Evolutionary conservation across 495 filamentous ascomycete genomes (phyloP).

Genomic region (Xylaria acuta): DNA sequence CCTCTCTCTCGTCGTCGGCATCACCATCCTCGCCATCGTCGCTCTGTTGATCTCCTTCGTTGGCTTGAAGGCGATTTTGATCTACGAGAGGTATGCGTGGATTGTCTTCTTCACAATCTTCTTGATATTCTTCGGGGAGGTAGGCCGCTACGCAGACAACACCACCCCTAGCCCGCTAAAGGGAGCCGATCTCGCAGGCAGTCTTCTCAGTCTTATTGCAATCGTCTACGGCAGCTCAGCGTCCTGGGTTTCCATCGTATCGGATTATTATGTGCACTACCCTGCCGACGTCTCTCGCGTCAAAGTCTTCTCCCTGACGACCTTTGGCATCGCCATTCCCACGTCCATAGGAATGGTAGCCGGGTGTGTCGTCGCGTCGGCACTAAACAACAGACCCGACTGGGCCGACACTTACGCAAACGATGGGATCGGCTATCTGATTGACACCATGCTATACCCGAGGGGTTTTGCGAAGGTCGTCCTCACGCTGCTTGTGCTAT

Average conservation of each 20-base stretch:
- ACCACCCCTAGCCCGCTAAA: slow-evolving; percentile 44
- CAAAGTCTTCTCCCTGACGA: slow-evolving; percentile 60
- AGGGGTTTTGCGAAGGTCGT: slow-evolving; percentile 64
- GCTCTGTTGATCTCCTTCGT: slow-evolving; percentile 54
- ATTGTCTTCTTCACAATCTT: slow-evolving; percentile 62
- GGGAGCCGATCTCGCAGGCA: slow-evolving; percentile 50
- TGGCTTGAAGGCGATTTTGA: slow-evolving; percentile 53
- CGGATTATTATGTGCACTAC: slow-evolving; percentile 69
- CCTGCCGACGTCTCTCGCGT: slow-evolving; percentile 56
- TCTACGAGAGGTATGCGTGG: slow-evolving; percentile 52
- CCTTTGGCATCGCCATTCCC: slow-evolving; percentile 56
- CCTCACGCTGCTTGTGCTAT: slow-evolving; percentile 61
- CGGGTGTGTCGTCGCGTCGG: slow-evolving; percentile 60
- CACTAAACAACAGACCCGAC: slow-evolving; percentile 53
- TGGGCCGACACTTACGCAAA: slow-evolving; percentile 56
- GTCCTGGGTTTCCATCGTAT: slow-evolving; percentile 65
- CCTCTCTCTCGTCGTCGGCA: slow-evolving; percentile 53
- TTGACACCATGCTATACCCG: slow-evolving; percentile 61
- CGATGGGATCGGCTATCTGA: slow-evolving; percentile 63
- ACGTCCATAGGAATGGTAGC: slow-evolving; percentile 63
- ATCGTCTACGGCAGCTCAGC: slow-evolving; percentile 65
- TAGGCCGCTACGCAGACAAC: slow-evolving; percentile 55
- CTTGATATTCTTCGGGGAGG: slow-evolving; percentile 62
- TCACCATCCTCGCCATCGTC: slow-evolving; percentile 53
- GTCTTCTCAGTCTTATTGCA: slow-evolving; percentile 58